Evolutionary conservation across 352 stramenopile species (phyloP), one percentile per base, ranked within the genome.

Genomic region (Globisporangium canariense): DNA sequence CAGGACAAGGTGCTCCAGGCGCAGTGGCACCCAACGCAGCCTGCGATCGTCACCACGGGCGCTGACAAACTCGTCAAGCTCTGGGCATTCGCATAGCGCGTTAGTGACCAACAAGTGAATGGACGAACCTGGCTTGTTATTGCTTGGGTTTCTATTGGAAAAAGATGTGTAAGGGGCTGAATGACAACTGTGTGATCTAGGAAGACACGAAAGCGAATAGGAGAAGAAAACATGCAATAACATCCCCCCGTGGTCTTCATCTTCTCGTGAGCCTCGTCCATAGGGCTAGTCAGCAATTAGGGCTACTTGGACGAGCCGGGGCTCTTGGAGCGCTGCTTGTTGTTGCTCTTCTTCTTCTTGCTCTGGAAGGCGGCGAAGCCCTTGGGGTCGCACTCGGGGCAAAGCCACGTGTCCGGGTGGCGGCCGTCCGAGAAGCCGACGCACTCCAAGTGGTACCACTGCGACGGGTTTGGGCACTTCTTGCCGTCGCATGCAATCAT

Each of bases 401-500:
- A 95, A 41, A 95, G 75, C 86, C 86, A 95, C 70, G 83, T 93
- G 70, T 95, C 83, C 13, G 86, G 86, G 56, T 93, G 86, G 32
- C 83, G 81, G 2, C 86, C 84, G 52, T 93, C 83, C 22, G 81
- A 86, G 47, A 95, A 82, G 20, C 85, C 87, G 14, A 95, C 85
- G 65, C 87, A 95, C 72, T 93, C 83, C 54, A 93, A 69, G 64
- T 95, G 87, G 73, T 95, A 95, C 87, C 87, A 95, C 69, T 95
- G 83, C 66, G 82, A 91, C 69, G 85, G 85, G 68, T 93, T 94
- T 16, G 82, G 85, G 51, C 87, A 95, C 61, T 91, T 90, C 61
- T 95, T 92, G 71, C 83, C 83, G 68, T 95, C 87, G 65, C 87
- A 95, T 22, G 87, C 87, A 61, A 95, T 95, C 87, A 95, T 95